Evolutionary conservation across 139 green algal genomes (phyloP).

Genomic region (Micromonas commoda): DNA sequence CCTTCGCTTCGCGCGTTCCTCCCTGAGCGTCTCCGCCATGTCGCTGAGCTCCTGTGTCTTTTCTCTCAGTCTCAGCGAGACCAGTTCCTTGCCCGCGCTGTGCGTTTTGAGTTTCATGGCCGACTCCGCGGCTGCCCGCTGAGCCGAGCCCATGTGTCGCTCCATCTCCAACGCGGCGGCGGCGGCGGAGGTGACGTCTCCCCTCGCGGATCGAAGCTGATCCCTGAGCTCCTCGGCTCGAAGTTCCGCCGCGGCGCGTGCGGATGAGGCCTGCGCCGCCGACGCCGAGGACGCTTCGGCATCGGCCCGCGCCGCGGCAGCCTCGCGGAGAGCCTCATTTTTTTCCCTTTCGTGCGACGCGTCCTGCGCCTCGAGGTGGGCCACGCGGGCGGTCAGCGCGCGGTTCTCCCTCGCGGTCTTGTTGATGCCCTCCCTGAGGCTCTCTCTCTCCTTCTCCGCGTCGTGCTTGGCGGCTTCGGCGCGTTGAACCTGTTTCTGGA

Average conservation of each 20-base stretch:
- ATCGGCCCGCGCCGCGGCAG: neutral
- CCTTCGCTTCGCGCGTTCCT: no score
- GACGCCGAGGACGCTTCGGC: neutral
- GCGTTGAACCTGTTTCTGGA: no score
- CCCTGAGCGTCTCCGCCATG: neutral
- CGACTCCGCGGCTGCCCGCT: neutral
- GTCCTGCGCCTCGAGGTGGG: no score
- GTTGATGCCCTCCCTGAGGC: no score
- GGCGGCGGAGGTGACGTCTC: neutral
- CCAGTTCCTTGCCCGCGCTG: neutral
- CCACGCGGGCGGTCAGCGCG: no score
- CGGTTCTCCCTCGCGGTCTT: no score
- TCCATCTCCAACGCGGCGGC: neutral
- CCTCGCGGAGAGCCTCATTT: no score
- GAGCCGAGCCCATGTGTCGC: neutral
- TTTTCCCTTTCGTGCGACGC: no score
- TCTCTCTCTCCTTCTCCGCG: no score
- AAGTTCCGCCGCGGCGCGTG: no score
- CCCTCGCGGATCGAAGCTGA: neutral
- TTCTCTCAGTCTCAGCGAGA: neutral
- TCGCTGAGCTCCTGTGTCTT: neutral
- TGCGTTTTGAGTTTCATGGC: neutral
- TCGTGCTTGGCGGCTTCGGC: no score
- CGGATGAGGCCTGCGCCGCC: neutral
- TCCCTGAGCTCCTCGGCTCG: neutral